Percentiles rank a stretch among this genome's conserved stretches.
These are phyloP conservation scores for Ogataea henricii DNA, from an alignment of 805 yeast genomes.

Conservation along the genomic window DNA sequence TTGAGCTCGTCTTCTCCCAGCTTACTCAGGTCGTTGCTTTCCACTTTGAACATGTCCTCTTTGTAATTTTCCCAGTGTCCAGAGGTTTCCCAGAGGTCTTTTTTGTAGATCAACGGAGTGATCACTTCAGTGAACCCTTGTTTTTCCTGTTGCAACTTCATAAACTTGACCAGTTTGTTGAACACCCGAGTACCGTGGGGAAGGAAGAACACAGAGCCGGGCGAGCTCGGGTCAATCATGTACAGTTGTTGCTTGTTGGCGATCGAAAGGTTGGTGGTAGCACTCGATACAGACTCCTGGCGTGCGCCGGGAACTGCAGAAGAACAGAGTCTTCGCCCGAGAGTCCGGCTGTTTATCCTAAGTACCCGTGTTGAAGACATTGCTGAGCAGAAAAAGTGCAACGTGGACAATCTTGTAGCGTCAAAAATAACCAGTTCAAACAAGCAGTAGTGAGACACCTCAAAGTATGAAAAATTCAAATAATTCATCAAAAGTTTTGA, in stretches of 20 bases:
- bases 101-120: conserved; percentile 85
- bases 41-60: conserved; percentile 91
- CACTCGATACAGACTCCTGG: conserved; percentile 26
- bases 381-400: too few species aligned
- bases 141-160: conserved; percentile 78
- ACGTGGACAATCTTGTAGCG: too few species aligned
- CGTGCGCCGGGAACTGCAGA: background rate
- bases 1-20: conserved; percentile 40
- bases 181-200: conserved; percentile 92
- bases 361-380: too few species aligned
- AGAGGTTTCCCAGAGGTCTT: conserved; percentile 81
- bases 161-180: conserved; percentile 74
- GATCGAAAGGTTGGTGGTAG: conserved; percentile 42
- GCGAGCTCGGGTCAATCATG: conserved; percentile 77
- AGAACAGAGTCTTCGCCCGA: conserved; percentile 13
- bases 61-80: conserved; percentile 97
- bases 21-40: conserved; percentile 48
- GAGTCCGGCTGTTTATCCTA: background rate
- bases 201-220: conserved; percentile 88
- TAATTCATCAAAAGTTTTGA: too few species aligned
- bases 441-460: too few species aligned
- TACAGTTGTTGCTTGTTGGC: conserved; percentile 74
- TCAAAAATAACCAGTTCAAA: too few species aligned
- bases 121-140: conserved; percentile 91
- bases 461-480: too few species aligned